Evolutionary conservation across 1,284 basidiomycete genomes (phyloP), one percentile per base, ranked within the genome.

Genomic region (Sanghuangporus sanghuang): DNA sequence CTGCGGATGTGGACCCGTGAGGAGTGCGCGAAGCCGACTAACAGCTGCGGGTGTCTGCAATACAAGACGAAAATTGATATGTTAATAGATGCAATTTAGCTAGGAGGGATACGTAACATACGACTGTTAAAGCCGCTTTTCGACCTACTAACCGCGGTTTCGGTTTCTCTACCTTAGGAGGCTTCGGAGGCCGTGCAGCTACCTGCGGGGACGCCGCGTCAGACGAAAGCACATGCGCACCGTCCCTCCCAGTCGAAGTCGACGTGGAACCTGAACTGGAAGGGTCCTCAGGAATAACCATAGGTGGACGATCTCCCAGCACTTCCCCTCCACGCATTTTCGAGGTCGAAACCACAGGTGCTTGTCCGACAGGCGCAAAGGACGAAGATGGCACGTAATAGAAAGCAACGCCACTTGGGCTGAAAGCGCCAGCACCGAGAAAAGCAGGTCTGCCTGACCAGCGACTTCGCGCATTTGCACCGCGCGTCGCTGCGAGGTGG

Each of bases 51-150:
- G 89, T 32, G 94, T 93, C 96, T 98, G 16, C 40, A 36, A 52
- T 56, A 36, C 42, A 48, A 18, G 6, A 46, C 21, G 1, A 18
- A 6, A 46, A 6, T 42, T n/a, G 12, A 6, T n/a, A 61, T 57
- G 57, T 27, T 32, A 14, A 32, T 35, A 56, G 40, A 52, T 53
- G 23, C 58, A 56, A 57, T 50, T 35, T 49, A 11, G 44, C 38
- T 18, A 59, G 21, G 44, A 16, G 54, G 16, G 61, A 14, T 50
- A 59, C 38, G 46, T 57, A 62, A 84, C 90, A 72, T 70, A 95
- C 94, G 68, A 97, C 86, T 1, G 84, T 81, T 60, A 96, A 80
- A 1, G 93, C 93, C 11, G 91, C 92, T 76, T 94, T 96, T 68
- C 85, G 85, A 0, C 92, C 81, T 65, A 86, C 83, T 66, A 95